A percentile compares a stretch with the other conserved stretches of the same genome.
phyloP scores from a whole-genome alignment of 2,329 filamentous ascomycete species.

The Claviceps pusilla region DNA sequence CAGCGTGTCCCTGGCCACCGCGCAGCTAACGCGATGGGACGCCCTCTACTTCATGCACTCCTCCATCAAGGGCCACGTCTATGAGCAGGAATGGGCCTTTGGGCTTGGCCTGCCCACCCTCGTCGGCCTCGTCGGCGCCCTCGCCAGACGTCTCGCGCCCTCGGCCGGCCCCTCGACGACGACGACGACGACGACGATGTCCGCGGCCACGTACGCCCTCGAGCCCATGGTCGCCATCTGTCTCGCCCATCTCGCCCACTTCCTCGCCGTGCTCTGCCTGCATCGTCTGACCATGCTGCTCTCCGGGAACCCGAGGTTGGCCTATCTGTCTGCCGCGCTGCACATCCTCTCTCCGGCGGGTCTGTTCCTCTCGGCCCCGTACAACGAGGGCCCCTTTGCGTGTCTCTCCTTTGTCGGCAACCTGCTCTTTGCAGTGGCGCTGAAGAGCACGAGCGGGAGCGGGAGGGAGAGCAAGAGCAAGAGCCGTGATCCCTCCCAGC shows the following conservation, averaged over 20 bases:
- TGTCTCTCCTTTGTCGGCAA: constrained; percentile 62
- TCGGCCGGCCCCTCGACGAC: neutral
- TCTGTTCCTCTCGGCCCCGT: constrained; percentile 76
- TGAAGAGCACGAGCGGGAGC: constrained; percentile 10
- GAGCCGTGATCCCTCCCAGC: neutral
- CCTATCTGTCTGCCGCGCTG: constrained; percentile 55
- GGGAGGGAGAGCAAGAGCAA: neutral
- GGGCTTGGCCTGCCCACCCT: constrained; percentile 33
- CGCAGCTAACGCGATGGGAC: constrained; percentile 63
- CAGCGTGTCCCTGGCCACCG: constrained; percentile 30
- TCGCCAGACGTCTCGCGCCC: constrained; percentile 10
- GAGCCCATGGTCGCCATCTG: constrained; percentile 44
- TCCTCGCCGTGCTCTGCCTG: constrained; percentile 58
- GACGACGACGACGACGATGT: neutral
- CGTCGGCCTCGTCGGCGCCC: constrained; percentile 25
- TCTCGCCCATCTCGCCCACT: constrained; percentile 60
- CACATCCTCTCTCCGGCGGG: constrained; percentile 81
- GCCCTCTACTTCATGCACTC: constrained; percentile 58
- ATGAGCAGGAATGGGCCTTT: constrained; percentile 81
- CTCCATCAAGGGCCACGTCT: constrained; percentile 49
- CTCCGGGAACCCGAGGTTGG: constrained; percentile 34
- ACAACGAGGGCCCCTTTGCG: constrained; percentile 67
- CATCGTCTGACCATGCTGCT: constrained; percentile 49
- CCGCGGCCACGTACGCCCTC: constrained; percentile 6
- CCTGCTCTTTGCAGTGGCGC: constrained; percentile 46